phyloP scores from a whole-genome alignment of 257 asterid species.

The Ehretia macrophylla region DNA sequence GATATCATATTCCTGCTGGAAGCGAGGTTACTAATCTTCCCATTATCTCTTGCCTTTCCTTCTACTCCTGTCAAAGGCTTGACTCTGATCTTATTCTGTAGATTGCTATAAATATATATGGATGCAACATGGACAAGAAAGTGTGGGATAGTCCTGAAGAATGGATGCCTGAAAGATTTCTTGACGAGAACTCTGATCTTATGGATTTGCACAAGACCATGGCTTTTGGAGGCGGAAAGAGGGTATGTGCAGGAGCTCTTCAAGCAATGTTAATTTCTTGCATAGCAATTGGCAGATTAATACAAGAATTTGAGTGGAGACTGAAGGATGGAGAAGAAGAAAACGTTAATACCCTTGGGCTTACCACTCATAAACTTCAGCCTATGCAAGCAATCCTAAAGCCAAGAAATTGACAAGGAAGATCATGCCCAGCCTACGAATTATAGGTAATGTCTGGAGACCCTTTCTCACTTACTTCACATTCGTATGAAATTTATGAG shows the following conservation, averaged over 20 bases:
- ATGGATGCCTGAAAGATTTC: conserved; percentile 81
- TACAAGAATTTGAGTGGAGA: conserved; percentile 82
- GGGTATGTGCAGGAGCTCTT: conserved; percentile 79
- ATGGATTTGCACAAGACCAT: conserved; percentile 62
- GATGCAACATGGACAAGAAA: conserved; percentile 75
- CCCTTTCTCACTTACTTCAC: background rate
- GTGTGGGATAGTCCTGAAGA: conserved; percentile 66
- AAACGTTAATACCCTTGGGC: conserved; percentile 64
- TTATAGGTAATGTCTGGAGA: background rate
- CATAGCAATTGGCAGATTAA: conserved; percentile 57
- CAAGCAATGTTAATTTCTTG: conserved; percentile 78
- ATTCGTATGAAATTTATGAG: too few relatives aligned
- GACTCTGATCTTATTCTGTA: conserved; percentile 14
- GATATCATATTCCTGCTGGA: conserved; percentile 66
- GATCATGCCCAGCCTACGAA: background rate
- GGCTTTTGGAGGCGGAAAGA: conserved; percentile 85
- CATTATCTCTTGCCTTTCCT: background rate
- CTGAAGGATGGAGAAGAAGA: conserved; percentile 64
- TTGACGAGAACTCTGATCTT: conserved; percentile 35
- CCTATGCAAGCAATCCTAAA: conserved; percentile 57
- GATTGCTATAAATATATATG: conserved; percentile 82
- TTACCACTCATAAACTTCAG: conserved; percentile 65
- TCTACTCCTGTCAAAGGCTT: too few relatives aligned
- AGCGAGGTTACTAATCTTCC: conserved; percentile 49
- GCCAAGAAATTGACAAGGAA: conserved; percentile 46